These are phyloP conservation scores for Aphanomyces astaci DNA, from an alignment of 352 stramenopile species.

Conservation along the genomic window DNA sequence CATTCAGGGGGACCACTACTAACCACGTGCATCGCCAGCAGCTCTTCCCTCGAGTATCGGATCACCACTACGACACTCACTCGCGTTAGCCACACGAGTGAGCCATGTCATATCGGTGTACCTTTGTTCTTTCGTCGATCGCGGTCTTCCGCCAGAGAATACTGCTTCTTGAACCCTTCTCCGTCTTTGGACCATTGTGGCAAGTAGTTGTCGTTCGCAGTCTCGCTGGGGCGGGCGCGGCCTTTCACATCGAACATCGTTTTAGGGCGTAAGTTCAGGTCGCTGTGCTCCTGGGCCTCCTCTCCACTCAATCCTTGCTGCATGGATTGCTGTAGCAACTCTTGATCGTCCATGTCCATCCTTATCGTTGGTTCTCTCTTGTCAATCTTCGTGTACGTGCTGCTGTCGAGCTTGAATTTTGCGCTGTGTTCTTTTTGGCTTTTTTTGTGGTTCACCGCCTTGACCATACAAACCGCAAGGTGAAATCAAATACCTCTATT, in stretches of 20 bases:
- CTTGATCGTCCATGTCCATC: conserved; percentile 10
- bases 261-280: conserved; percentile 46
- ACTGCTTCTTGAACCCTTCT: conserved; percentile 51
- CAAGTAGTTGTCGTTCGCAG: conserved; percentile 54
- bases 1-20: conserved; percentile 45
- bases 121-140: conserved; percentile 66
- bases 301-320: not conserved
- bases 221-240: conserved; percentile 51
- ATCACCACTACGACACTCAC: conserved; percentile 32
- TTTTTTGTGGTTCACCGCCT: conserved; percentile 19
- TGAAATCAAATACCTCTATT: not conserved
- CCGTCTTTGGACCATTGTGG: conserved; percentile 83
- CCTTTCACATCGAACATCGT: conserved; percentile 87
- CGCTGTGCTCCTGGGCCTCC: not conserved
- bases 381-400: not conserved
- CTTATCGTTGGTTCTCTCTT: not conserved
- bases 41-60: conserved; percentile 72
- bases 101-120: conserved; percentile 19
- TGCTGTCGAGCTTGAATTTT: conserved; percentile 21
- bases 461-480: conserved; percentile 18
- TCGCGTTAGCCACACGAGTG: not conserved
- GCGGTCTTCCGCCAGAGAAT: conserved; percentile 26
- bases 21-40: conserved; percentile 61
- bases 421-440: conserved; percentile 9
- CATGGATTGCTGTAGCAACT: conserved; percentile 11